These are phyloP conservation scores for Macrolepiota fuliginosa DNA, from an alignment of 768 basidiomycete genomes.

Conservation along the genomic window DNA sequence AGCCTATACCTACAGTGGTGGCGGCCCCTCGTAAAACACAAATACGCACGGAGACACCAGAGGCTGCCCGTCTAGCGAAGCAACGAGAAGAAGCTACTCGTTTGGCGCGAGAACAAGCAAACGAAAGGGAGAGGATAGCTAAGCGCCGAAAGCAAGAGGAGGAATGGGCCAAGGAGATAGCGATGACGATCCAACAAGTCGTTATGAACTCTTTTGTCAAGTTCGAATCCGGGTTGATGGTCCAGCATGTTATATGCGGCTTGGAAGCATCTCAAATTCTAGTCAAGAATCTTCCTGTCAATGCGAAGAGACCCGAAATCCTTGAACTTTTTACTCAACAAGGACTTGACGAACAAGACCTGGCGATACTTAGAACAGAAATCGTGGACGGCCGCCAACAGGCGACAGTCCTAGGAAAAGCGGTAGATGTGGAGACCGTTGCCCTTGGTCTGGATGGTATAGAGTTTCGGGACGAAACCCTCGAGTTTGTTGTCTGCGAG, in stretches of 20 bases:
- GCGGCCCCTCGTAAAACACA: background rate
- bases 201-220: constrained; percentile 18
- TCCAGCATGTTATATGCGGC: constrained; percentile 14
- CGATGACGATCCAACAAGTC: constrained; percentile 6
- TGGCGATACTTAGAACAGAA: constrained; percentile 18
- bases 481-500: constrained; percentile 41
- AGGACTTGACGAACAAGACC: constrained; percentile 6
- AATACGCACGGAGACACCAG: background rate
- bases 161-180: constrained; percentile 9
- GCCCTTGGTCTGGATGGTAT: constrained; percentile 44
- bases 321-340: constrained; percentile 15
- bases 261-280: constrained; percentile 16
- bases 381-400: constrained; percentile 28
- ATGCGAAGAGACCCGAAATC: constrained; percentile 13
- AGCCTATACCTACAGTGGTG: background rate
- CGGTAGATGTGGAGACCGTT: constrained; percentile 38
- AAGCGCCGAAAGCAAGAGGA: constrained; percentile 4
- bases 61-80: background rate
- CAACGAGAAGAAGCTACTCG: background rate
- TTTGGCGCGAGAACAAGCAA: background rate
- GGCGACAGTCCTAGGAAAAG: constrained; percentile 41
- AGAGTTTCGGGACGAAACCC: constrained; percentile 40
- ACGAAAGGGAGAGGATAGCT: constrained; percentile 3
- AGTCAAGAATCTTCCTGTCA: constrained; percentile 15
- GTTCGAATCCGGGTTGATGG: constrained; percentile 20